These are phyloP conservation scores for Linderniella brevidens DNA, from an alignment of 257 asterid species.

Conservation along the genomic window DNA sequence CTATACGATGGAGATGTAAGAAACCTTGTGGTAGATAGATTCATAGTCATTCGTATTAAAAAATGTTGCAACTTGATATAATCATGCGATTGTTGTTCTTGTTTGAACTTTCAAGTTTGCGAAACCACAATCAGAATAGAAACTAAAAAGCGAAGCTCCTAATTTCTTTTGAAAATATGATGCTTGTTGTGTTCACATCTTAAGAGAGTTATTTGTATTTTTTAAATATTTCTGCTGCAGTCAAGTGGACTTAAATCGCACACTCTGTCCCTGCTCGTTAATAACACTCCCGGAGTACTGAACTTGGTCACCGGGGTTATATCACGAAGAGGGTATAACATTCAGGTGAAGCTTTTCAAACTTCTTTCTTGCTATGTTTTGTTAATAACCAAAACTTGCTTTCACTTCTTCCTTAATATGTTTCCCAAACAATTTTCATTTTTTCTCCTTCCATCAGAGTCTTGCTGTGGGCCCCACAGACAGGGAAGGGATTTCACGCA, in stretches of 20 bases:
- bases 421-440: not conserved
- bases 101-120: too few relatives aligned
- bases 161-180: not conserved
- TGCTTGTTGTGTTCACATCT: not conserved
- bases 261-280: conserved; percentile 84
- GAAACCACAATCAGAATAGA: too few relatives aligned
- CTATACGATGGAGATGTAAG: conserved; percentile 87
- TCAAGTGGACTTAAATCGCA: conserved; percentile 86
- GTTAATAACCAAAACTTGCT: not conserved
- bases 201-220: conserved; percentile 11
- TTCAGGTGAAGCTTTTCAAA: conserved; percentile 36
- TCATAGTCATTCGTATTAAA: too few relatives aligned
- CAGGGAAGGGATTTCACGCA: conserved; percentile 87
- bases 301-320: conserved; percentile 84
- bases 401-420: conserved; percentile 5
- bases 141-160: too few relatives aligned
- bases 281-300: conserved; percentile 94
- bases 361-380: not conserved
- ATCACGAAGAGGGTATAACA: conserved; percentile 93
- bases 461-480: conserved; percentile 97
- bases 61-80: too few relatives aligned
- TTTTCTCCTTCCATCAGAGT: conserved; percentile 36
- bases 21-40: conserved; percentile 1
- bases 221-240: conserved; percentile 26
- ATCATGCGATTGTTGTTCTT: too few relatives aligned